A percentile compares a stretch with the other conserved stretches of the same genome.
Evolutionary conservation across 768 basidiomycete species (phyloP).

Genomic region (Pluteus cervinus): DNA sequence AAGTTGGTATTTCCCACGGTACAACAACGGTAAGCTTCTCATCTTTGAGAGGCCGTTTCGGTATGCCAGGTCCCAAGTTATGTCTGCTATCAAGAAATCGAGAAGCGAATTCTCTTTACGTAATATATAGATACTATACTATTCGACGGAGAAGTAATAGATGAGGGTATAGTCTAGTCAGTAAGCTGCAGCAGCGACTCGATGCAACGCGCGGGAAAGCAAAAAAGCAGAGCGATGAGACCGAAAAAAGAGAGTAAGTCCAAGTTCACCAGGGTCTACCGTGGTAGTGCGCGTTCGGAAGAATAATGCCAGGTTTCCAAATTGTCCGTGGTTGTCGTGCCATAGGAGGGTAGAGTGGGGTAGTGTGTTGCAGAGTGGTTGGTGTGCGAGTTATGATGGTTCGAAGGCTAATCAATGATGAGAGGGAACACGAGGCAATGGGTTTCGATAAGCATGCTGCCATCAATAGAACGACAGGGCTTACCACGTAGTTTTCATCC

Average conservation of each 20-base stretch:
- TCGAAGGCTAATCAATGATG: conserved; percentile 6
- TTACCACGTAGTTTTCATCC: conserved; percentile 55
- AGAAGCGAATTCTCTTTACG: too few relatives aligned
- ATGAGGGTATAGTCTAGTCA: conserved; percentile 7
- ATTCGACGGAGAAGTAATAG: too few relatives aligned
- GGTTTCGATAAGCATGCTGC: too few relatives aligned
- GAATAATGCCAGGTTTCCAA: conserved; percentile 67
- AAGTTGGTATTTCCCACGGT: too few relatives aligned
- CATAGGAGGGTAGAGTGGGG: conserved; percentile 43
- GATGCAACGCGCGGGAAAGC: too few relatives aligned
- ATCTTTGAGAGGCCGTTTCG: too few relatives aligned
- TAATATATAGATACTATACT: too few relatives aligned
- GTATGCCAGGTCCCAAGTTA: too few relatives aligned
- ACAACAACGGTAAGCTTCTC: too few relatives aligned
- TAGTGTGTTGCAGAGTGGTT: conserved; percentile 36
- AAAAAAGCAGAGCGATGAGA: neutral
- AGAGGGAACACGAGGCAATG: conserved; percentile 4
- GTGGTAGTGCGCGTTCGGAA: conserved; percentile 56
- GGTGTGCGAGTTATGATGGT: conserved; percentile 25
- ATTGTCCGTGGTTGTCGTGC: conserved; percentile 33
- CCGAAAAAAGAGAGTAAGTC: conserved; percentile 4
- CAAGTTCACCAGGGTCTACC: conserved; percentile 36
- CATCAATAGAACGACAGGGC: conserved; percentile 11
- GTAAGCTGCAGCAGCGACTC: too few relatives aligned
- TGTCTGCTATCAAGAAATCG: too few relatives aligned